phyloP scores from a whole-genome alignment of 768 basidiomycete species.

The Candolleomyces efflorescens region DNA sequence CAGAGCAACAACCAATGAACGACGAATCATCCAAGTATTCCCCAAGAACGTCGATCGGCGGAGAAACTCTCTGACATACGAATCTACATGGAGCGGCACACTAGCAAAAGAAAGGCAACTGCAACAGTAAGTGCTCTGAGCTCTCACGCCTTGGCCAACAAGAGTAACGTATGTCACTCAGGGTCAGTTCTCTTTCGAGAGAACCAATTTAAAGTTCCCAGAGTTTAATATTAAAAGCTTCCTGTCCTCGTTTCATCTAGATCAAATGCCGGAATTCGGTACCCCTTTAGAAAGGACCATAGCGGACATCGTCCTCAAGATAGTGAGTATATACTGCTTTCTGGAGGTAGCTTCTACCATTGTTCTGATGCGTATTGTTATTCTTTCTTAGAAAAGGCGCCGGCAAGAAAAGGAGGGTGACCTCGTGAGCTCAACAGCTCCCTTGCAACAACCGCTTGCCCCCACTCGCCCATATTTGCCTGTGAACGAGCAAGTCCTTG shows the following conservation, averaged over 20 bases:
- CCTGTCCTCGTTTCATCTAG: background rate
- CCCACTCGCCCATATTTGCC: conserved; percentile 19
- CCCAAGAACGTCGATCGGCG: too few relatives aligned
- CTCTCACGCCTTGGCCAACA: too few relatives aligned
- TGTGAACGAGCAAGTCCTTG: conserved; percentile 34
- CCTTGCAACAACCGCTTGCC: conserved; percentile 31
- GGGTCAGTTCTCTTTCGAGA: too few relatives aligned
- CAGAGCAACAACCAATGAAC: too few relatives aligned
- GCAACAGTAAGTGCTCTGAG: too few relatives aligned
- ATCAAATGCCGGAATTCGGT: background rate
- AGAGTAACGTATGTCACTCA: too few relatives aligned
- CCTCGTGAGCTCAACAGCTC: background rate
- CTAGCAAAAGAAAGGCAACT: too few relatives aligned
- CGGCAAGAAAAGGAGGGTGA: background rate
- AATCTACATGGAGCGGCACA: too few relatives aligned
- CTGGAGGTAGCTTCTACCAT: background rate
- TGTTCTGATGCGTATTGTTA: background rate
- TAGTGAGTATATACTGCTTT: background rate
- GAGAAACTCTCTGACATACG: too few relatives aligned
- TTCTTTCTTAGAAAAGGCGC: background rate
- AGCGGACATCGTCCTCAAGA: background rate
- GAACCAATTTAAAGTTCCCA: too few relatives aligned
- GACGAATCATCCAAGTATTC: too few relatives aligned
- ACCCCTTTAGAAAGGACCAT: background rate
- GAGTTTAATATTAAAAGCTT: background rate